Conservation (phyloP, 345 rosid species). For the Clausena lansium region DNA sequence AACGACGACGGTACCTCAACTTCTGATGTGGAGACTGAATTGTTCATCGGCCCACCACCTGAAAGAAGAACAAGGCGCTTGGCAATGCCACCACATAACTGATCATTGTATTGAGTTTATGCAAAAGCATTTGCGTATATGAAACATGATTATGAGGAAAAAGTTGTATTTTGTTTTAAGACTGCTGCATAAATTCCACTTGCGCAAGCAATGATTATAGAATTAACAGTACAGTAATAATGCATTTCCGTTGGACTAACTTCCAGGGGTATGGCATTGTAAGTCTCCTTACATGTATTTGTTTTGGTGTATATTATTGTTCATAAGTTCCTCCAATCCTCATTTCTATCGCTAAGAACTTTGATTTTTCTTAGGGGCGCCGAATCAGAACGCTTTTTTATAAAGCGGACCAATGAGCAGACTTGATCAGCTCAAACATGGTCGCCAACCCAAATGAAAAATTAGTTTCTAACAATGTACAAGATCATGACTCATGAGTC, state of each 20-base stretch:
- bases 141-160: not conserved
- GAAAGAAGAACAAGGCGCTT: conserved; percentile 40
- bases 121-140: not conserved
- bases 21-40: conserved; percentile 81
- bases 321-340: not conserved
- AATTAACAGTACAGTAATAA: not conserved
- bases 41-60: conserved; percentile 92
- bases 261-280: not conserved
- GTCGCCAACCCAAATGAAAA: not conserved
- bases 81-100: conserved; percentile 4
- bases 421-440: not conserved
- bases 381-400: not conserved
- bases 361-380: not conserved
- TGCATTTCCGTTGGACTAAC: not conserved
- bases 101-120: not conserved
- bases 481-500: not conserved
- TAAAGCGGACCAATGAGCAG: not conserved
- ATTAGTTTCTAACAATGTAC: not conserved
- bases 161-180: not conserved
- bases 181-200: not conserved
- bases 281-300: not conserved
- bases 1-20: conserved; percentile 46
- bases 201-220: conserved; percentile 1
- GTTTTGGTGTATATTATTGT: not conserved
- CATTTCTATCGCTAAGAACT: not conserved